Percentiles rank a stretch among this genome's conserved stretches.
Conservation (phyloP, 108 stramenopile species). For the Schizochytrium sp. region DNA sequence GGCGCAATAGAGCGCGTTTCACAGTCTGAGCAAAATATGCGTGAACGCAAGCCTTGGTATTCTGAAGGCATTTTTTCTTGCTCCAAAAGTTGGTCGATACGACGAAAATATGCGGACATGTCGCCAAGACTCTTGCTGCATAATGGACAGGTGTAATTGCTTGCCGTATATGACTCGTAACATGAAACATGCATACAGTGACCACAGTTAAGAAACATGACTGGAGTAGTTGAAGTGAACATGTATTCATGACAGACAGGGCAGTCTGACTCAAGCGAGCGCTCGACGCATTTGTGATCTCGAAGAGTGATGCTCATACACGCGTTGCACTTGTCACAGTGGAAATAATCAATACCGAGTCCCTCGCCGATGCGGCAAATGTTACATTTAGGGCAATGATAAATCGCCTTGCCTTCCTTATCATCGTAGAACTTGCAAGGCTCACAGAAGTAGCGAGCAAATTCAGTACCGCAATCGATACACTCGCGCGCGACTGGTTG, state of each 20-base stretch:
- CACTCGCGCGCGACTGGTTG: background rate
- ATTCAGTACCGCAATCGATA: slow-evolving; percentile 18
- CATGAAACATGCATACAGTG: slow-evolving; percentile 55
- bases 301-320: slow-evolving; percentile 57
- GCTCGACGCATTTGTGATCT: slow-evolving; percentile 59
- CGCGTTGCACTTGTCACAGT: slow-evolving; percentile 52
- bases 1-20: slow-evolving; percentile 35
- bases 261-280: slow-evolving; percentile 54
- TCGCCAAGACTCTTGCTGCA: slow-evolving; percentile 58
- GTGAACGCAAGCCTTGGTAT: slow-evolving; percentile 44
- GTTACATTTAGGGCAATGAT: slow-evolving; percentile 56
- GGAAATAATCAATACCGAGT: slow-evolving; percentile 52
- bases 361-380: slow-evolving; percentile 59
- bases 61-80: slow-evolving; percentile 48
- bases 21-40: slow-evolving; percentile 60
- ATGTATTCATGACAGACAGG: slow-evolving; percentile 53
- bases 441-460: slow-evolving; percentile 56
- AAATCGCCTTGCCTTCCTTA: slow-evolving; percentile 57
- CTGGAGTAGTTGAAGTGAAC: slow-evolving; percentile 54
- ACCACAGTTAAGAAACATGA: slow-evolving; percentile 51
- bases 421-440: slow-evolving; percentile 57
- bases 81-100: slow-evolving; percentile 38
- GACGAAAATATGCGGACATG: slow-evolving; percentile 53
- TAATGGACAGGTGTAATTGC: slow-evolving; percentile 33
- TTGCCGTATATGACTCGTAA: slow-evolving; percentile 50